Base-by-base conservation (phyloP, 2,329 filamentous ascomycete genomes). In the Aspergillus sp. region DNA sequence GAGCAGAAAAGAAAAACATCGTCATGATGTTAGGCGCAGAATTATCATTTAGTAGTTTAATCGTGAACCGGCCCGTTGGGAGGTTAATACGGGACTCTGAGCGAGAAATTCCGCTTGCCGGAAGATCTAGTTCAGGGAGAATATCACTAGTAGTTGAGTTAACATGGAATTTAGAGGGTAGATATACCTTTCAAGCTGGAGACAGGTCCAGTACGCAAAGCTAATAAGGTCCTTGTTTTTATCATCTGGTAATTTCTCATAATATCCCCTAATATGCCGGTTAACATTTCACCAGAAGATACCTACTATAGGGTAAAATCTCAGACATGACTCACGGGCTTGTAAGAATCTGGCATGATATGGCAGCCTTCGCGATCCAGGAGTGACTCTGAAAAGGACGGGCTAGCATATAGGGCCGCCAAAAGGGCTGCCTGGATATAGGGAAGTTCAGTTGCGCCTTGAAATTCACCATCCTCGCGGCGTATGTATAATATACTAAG, bases 141-240 rank as follows among this genome's bases (percentile, higher is more conserved):
- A 98, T 91, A 72, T 98, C 93, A 73, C 92, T n/a, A n/a, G n/a
- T 92, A 56, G 15, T 44, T 26, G 13, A 32, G 22, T 51, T 32
- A 41, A 17, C 20, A 41, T 42, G 18, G 12, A 24, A 13, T n/a
- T 6, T 55, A 24, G 15, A 6, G 17, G 24, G 47, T 5, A n/a
- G 32, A 24, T 74, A 64, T 73, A 91, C 89, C 88, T 96, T 74
- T 98, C 93, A 11, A 98, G 81, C 69, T 98, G 93, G 61, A 97
- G 78, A 71, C 91, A 96, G 6, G 93, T 95, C 93, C 93, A 98
- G 67, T 93, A 97, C 0, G 91, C 89, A 65, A 96, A 83, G 13
- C 88, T 80, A 36, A 89, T 80, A 56, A 88, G 80, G 68, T 92
- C 90, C 65, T 87, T 71, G 4, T 63, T 41, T 4, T 63, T 58